A percentile compares a stretch with the other conserved stretches of the same genome.
These are phyloP conservation scores for Calcarisporium arbuscula DNA, from an alignment of 2,329 filamentous ascomycete genomes.

Conservation along the genomic window DNA sequence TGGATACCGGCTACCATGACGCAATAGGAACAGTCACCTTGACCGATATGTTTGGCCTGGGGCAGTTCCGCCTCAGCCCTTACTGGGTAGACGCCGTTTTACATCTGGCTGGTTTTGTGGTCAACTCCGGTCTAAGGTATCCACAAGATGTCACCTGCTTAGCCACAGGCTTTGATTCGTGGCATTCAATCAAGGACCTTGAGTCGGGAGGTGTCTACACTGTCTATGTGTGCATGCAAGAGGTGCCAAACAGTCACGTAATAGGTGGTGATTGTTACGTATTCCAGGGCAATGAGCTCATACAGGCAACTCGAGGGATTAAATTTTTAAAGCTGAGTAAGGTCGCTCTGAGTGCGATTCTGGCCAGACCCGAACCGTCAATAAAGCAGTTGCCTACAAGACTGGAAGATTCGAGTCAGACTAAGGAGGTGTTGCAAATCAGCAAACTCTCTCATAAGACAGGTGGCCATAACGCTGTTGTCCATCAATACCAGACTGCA, in stretches of 20 bases:
- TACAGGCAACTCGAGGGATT: slow-evolving; percentile 2
- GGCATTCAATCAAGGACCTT: neutral
- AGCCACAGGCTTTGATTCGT: neutral
- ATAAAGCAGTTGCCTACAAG: too few relatives aligned
- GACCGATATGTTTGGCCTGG: neutral
- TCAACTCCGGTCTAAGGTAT: slow-evolving; percentile 2
- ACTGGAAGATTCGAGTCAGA: too few relatives aligned
- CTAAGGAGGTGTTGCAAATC: too few relatives aligned
- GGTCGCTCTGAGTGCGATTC: neutral
- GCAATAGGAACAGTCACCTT: slow-evolving; percentile 4
- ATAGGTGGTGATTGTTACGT: slow-evolving; percentile 3
- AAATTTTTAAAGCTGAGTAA: slow-evolving; percentile 4
- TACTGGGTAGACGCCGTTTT: slow-evolving; percentile 2
- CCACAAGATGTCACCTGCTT: neutral
- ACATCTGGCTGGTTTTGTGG: slow-evolving; percentile 2
- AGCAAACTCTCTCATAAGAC: neutral
- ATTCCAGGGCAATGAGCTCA: slow-evolving; percentile 2
- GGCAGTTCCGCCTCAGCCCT: neutral
- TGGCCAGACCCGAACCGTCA: neutral
- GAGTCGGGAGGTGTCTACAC: neutral
- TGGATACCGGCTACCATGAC: slow-evolving; percentile 3
- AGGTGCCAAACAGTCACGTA: neutral
- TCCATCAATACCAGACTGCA: neutral
- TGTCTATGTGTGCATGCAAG: slow-evolving; percentile 1
- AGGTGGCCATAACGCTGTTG: neutral